These are phyloP conservation scores for Fraxinus albicans DNA, from an alignment of 305 asterid species.

Conservation along the genomic window DNA sequence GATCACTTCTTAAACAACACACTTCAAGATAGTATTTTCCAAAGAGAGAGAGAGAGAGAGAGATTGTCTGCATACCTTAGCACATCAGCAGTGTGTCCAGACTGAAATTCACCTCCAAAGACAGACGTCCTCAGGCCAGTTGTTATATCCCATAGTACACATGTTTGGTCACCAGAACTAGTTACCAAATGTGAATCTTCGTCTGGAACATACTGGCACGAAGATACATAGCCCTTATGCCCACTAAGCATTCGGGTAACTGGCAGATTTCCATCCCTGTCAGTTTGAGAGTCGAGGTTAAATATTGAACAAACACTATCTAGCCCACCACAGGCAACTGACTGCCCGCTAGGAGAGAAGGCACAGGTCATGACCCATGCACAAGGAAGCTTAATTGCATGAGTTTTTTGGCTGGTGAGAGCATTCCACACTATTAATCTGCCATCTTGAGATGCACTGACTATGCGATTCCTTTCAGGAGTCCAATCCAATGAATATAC, in stretches of 20 bases:
- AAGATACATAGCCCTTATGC: slow-evolving; percentile 92
- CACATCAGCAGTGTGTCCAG: slow-evolving; percentile 94
- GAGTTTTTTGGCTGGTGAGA: slow-evolving; percentile 99
- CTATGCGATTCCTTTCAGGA: slow-evolving; percentile 89
- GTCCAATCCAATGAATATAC: slow-evolving; percentile 98
- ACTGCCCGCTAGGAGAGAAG: slow-evolving; percentile 88
- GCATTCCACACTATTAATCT: slow-evolving; percentile 97
- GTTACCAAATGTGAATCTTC: slow-evolving; percentile 89
- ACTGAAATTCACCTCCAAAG: slow-evolving; percentile 97
- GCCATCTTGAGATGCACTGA: slow-evolving; percentile 99
- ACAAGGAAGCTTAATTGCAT: slow-evolving; percentile 89
- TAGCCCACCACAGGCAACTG: slow-evolving; percentile 97
- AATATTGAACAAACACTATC: slow-evolving; percentile 94
- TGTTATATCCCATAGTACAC: slow-evolving; percentile 95
- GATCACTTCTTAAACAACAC: slow-evolving; percentile 7
- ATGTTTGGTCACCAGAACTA: slow-evolving; percentile 93
- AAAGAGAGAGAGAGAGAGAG: slow-evolving; percentile 1
- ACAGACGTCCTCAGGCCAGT: slow-evolving; percentile 91
- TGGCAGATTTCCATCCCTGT: slow-evolving; percentile 78
- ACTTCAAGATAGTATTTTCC: neutral
- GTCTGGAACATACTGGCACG: slow-evolving; percentile 95
- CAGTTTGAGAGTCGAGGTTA: slow-evolving; percentile 82
- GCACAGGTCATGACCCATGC: slow-evolving; percentile 99
- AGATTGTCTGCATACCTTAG: slow-evolving; percentile 44
- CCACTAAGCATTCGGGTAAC: slow-evolving; percentile 84